These are phyloP conservation scores for Gorgonomyces haynaldii DNA, from an alignment of 192 early-diverging fungal species.

Conservation along the genomic window DNA sequence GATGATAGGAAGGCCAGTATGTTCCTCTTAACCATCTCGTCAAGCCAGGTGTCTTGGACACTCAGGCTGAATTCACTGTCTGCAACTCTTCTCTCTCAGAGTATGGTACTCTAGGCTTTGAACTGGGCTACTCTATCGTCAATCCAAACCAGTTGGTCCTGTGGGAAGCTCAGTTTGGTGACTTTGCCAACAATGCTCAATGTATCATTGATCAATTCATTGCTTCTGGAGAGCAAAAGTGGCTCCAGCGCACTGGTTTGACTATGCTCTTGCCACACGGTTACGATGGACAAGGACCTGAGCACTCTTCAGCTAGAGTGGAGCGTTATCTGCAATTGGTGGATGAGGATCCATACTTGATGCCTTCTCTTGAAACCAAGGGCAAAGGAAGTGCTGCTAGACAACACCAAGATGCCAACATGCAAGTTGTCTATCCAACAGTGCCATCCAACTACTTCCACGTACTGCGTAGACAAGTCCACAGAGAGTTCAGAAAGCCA, in stretches of 20 bases:
- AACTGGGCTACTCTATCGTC: constrained; percentile 91
- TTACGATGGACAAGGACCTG: constrained; percentile 96
- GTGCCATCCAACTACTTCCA: constrained; percentile 99
- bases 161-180: constrained; percentile 99
- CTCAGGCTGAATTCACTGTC: constrained; percentile 76
- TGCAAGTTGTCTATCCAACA: constrained; percentile 93
- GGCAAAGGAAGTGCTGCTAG: constrained; percentile 47
- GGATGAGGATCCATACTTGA: constrained; percentile 81
- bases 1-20: constrained; percentile 54
- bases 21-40: constrained; percentile 78
- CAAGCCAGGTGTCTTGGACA: constrained; percentile 42
- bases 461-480: constrained; percentile 84
- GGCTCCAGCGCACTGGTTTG: constrained; percentile 89
- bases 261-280: constrained; percentile 92
- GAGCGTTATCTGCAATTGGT: constrained; percentile 94
- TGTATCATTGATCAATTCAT: constrained; percentile 98
- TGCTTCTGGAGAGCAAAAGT: constrained; percentile 91
- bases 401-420: constrained; percentile 97
- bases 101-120: constrained; percentile 90
- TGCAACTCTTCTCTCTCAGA: constrained; percentile 95
- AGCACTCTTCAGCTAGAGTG: constrained; percentile 90
- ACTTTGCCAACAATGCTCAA: constrained; percentile 96
- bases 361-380: constrained; percentile 30
- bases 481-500: constrained; percentile 96
- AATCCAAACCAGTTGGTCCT: constrained; percentile 87